Base-by-base conservation (phyloP, 1,284 basidiomycete species). In the Sparassis latifolia region DNA sequence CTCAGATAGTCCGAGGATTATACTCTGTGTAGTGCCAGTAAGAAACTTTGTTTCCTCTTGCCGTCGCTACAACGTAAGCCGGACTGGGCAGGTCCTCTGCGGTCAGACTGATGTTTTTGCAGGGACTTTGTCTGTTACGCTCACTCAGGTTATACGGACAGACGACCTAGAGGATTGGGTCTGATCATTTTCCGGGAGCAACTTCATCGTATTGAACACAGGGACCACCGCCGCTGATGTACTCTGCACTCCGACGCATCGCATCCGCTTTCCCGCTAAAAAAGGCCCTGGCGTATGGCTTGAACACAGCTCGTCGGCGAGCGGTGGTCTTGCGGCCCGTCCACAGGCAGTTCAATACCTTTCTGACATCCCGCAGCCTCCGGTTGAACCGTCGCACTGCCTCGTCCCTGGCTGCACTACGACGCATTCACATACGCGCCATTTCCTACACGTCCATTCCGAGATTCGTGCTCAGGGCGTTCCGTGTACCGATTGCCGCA, bases 371-470 rank as follows among this genome's bases (percentile, higher is more conserved):
- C n/a, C 58, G 62, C 10, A 55, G 61, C 12, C 57, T 66, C 30
- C 69, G 70, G 20, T 51, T 70, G 71, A 71, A 80, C 39, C 67
- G 70, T 47, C 72, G 76, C 32, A 75, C 77, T 61, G 64, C 69
- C 2, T 68, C 70, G 3, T 64, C 72, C 1, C 69, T 71, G 3
- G 65, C 70, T 20, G 62, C 70, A 30, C 63, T 83, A n/a, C 77
- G 85, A 10, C 78, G 78, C 60, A 70, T 87, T 50, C 86, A 91
- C 61, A 76, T 80, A 28, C 82, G 91, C 47, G 81, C 86, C 3
- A 74, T 94, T 20, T 92, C 90, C 7, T 94, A 93, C 66, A 77
- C 83, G 5, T 84, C 89, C 7, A 85, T 94, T 49, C 92, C 92
- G 10, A 75, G 82, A 55, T 88, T 94, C 58, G 79, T 94, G 44